phyloP scores from a whole-genome alignment of 1,284 basidiomycete species.

The Ustilago tritici region DNA sequence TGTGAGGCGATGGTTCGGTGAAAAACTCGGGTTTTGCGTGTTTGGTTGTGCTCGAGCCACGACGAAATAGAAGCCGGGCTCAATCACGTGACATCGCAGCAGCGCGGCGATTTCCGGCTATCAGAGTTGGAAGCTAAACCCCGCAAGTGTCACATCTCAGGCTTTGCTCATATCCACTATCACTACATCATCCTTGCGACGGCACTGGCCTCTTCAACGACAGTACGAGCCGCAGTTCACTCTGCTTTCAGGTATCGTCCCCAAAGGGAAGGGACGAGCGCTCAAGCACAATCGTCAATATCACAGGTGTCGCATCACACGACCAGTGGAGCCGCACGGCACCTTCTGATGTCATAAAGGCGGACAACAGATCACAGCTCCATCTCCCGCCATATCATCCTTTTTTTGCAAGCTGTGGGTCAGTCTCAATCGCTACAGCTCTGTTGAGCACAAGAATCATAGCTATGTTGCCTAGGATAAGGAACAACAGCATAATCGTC shows the following conservation, averaged over 20 bases:
- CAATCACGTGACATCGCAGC: neutral
- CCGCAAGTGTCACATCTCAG: neutral
- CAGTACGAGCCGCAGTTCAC: too few relatives aligned
- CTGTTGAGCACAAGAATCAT: neutral
- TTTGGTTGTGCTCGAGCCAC: conserved; percentile 8
- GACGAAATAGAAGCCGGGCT: neutral
- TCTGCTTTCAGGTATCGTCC: too few relatives aligned
- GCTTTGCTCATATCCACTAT: neutral
- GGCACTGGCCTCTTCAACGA: too few relatives aligned
- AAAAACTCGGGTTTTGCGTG: neutral
- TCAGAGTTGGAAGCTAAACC: neutral
- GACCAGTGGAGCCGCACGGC: neutral
- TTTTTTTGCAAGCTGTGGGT: neutral
- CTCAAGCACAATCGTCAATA: neutral
- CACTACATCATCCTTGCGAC: neutral
- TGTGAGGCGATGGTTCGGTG: neutral
- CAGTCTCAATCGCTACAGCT: neutral
- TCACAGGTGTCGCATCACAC: conserved; percentile 6
- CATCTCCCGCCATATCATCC: neutral
- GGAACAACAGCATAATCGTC: neutral
- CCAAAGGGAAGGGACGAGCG: too few relatives aligned
- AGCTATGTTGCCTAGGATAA: conserved; percentile 17
- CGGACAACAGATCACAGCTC: neutral
- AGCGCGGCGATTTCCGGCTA: conserved; percentile 14
- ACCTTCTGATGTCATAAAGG: neutral